These are phyloP conservation scores for Apiotrichum akiyoshidainum DNA, from an alignment of 1,284 basidiomycete genomes.

Conservation along the genomic window DNA sequence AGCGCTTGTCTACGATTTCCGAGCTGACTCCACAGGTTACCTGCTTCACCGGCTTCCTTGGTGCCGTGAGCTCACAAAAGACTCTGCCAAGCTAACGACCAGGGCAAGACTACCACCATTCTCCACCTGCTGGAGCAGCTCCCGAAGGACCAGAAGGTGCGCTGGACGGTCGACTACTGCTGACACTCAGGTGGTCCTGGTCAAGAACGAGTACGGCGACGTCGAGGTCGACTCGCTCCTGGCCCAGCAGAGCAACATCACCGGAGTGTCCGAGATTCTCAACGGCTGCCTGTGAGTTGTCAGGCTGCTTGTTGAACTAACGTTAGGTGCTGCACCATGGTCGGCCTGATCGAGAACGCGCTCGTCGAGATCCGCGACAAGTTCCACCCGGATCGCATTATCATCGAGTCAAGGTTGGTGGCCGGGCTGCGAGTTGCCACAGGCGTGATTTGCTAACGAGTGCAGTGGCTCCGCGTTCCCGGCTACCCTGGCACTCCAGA, in stretches of 20 bases:
- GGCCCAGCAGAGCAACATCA: conserved; percentile 72
- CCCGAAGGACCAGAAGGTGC: conserved; percentile 64
- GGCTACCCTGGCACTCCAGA: conserved; percentile 85
- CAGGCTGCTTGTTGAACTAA: conserved; percentile 18
- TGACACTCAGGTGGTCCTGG: conserved; percentile 63
- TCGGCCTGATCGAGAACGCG: conserved; percentile 86
- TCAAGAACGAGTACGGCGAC: conserved; percentile 60
- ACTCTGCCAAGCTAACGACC: conserved; percentile 5
- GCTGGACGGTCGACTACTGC: not conserved
- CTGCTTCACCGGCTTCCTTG: conserved; percentile 73
- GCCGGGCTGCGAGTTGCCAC: not conserved
- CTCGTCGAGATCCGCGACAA: conserved; percentile 82
- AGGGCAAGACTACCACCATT: conserved; percentile 61
- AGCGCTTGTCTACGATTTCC: not conserved
- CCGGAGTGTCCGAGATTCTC: conserved; percentile 82
- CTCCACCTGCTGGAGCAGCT: conserved; percentile 74
- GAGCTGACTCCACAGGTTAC: conserved; percentile 55
- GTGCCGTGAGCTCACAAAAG: conserved; percentile 31
- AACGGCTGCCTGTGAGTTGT: conserved; percentile 79
- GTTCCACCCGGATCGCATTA: conserved; percentile 76
- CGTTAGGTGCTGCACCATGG: conserved; percentile 78
- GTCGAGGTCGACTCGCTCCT: conserved; percentile 74
- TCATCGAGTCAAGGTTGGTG: conserved; percentile 84
- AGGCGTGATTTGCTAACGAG: not conserved
- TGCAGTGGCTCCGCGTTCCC: conserved; percentile 66